phyloP scores from a whole-genome alignment of 2,329 filamentous ascomycete species.

The Curvularia hawaiiensis region DNA sequence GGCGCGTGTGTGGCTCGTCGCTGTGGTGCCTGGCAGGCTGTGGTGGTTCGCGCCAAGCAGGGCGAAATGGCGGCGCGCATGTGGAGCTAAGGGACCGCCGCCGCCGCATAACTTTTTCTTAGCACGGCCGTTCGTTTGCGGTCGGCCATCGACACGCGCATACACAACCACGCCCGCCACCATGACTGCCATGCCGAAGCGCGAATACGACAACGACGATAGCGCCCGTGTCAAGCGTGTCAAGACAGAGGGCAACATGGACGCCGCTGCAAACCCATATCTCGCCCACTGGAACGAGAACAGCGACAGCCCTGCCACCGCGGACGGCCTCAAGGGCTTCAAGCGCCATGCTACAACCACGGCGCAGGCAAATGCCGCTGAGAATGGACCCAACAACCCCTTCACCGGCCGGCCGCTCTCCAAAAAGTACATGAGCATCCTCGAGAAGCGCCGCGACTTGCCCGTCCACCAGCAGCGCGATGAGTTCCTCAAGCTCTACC shows the following conservation, averaged over 20 bases:
- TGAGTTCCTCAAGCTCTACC: constrained; percentile 93
- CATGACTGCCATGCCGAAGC: constrained; percentile 58
- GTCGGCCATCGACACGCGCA: constrained; percentile 11
- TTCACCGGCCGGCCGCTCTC: constrained; percentile 82
- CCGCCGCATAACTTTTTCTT: constrained; percentile 30
- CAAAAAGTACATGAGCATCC: constrained; percentile 85
- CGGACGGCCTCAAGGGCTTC: constrained; percentile 63
- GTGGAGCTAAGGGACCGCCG: constrained; percentile 16
- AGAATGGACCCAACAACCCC: constrained; percentile 82
- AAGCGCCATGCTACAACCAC: constrained; percentile 82
- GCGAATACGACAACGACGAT: constrained; percentile 55
- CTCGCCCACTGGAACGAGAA: constrained; percentile 84
- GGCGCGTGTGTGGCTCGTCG: constrained; percentile 13
- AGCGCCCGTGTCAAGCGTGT: constrained; percentile 60
- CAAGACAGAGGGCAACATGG: constrained; percentile 47
- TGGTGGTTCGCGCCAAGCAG: constrained; percentile 18
- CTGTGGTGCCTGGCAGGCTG: constrained; percentile 16
- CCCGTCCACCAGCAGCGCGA: constrained; percentile 92
- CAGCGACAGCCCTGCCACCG: constrained; percentile 36
- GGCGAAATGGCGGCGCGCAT: constrained; percentile 2
- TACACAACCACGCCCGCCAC: constrained; percentile 5
- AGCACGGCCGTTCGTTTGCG: constrained; percentile 1
- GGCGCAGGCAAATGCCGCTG: constrained; percentile 71
- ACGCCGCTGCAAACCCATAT: constrained; percentile 77
- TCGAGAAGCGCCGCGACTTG: constrained; percentile 80